These are phyloP conservation scores for Colletotrichum zoysiae DNA, from an alignment of 2,329 filamentous ascomycete species.

Conservation along the genomic window DNA sequence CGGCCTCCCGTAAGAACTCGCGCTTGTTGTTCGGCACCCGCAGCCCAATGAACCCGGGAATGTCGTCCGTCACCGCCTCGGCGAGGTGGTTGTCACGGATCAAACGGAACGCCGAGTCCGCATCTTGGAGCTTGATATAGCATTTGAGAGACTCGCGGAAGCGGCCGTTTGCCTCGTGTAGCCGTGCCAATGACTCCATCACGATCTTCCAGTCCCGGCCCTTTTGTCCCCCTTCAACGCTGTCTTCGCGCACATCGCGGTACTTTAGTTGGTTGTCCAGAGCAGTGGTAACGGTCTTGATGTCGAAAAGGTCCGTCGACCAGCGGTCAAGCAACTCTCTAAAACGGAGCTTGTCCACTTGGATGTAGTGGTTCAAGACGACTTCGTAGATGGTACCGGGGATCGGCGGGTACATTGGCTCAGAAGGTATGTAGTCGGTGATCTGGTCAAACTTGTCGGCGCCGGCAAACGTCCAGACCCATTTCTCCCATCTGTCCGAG, in stretches of 20 bases:
- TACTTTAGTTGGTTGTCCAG: constrained; percentile 87
- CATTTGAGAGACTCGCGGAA: constrained; percentile 87
- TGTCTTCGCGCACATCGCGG: constrained; percentile 80
- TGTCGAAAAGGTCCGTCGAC: constrained; percentile 87
- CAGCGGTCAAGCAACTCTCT: constrained; percentile 84
- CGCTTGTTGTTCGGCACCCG: constrained; percentile 81
- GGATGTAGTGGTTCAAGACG: constrained; percentile 89
- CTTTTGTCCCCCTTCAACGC: constrained; percentile 77
- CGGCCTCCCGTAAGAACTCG: constrained; percentile 72
- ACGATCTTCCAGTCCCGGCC: constrained; percentile 90
- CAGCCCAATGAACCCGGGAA: constrained; percentile 87
- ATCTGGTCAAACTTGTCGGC: constrained; percentile 92
- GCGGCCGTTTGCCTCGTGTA: constrained; percentile 85
- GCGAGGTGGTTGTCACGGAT: constrained; percentile 92
- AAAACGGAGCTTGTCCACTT: constrained; percentile 80
- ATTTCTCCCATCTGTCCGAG: constrained; percentile 90
- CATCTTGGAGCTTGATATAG: constrained; percentile 92
- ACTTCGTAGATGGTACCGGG: constrained; percentile 89
- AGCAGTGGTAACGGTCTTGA: constrained; percentile 79
- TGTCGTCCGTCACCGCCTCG: constrained; percentile 89
- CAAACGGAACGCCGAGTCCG: constrained; percentile 86
- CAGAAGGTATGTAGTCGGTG: constrained; percentile 82
- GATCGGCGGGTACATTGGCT: constrained; percentile 82
- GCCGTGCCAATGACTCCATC: constrained; percentile 85
- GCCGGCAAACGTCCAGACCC: constrained; percentile 92